Base-by-base conservation (phyloP, 2,329 filamentous ascomycete genomes). In the Colletotrichum cordylinicola region DNA sequence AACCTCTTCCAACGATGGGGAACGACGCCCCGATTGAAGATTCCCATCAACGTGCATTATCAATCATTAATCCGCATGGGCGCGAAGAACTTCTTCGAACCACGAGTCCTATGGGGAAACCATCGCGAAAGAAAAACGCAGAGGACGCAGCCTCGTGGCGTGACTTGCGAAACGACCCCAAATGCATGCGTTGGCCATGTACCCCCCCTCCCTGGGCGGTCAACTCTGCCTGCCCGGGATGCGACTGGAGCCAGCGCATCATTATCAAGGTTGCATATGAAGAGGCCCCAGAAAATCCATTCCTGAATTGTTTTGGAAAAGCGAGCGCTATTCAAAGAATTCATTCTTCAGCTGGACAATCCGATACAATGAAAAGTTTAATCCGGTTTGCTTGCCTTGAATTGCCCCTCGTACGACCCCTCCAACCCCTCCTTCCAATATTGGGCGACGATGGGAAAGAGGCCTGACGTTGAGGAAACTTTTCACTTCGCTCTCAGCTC, bases 171-270 rank as follows among this genome's bases (percentile, higher is more conserved):
- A 65, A 52, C 37, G 39, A 27, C 58, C 37, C 39, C 27, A 62
- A 62, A 70, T 70, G 35, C 56, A 62, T 78, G 67, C 55, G 67
- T 62, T 70, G 67, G 67, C 67, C 67, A 70, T 61, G 67, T 70
- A 70, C 67, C 72, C 68, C 68, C 43, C 70, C 62, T 52, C 43
- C 29, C 21, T 24, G 29, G 67, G 70, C 74, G 74, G 74, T 74
- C 70, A 73, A 48, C 37, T 21, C 13, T 24, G 64, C 29, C 21
- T 24, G 61, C 37, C 74, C 16, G 37, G 74, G 74, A 74, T 69
- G 52, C 70, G 16, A 76, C 60, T 76, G 74, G 74, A 74, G 70
- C 74, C 74, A 76, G 37, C 74, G 48, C 74, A 76, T 61, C 65
- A 58, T 52, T 48, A 37, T 21, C 70, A 29, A 67, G 37, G 61